phyloP scores from a whole-genome alignment of 768 basidiomycete species.

The Trametes cingulata region DNA sequence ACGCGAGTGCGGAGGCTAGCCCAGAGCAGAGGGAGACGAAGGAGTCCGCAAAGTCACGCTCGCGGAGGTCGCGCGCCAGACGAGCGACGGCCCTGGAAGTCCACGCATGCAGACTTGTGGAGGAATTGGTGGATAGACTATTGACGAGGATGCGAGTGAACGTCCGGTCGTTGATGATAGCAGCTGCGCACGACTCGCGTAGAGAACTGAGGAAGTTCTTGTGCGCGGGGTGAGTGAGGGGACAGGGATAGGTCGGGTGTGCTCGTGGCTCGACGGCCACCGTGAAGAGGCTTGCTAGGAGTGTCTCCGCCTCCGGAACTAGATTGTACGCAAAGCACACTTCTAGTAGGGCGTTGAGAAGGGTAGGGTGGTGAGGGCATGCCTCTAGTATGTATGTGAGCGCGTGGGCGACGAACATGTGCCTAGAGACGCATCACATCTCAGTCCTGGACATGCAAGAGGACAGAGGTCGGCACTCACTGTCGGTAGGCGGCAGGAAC shows the following conservation, averaged over 20 bases:
- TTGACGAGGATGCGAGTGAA: conserved; percentile 38
- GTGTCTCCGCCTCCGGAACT: conserved; percentile 41
- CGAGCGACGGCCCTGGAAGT: conserved; percentile 43
- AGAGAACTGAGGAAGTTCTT: conserved; percentile 49
- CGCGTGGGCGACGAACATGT: conserved; percentile 53
- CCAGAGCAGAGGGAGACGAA: conserved; percentile 35
- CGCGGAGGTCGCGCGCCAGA: conserved; percentile 36
- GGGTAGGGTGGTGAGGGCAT: conserved; percentile 49
- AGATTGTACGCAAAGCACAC: conserved; percentile 48
- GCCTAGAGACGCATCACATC: conserved; percentile 33
- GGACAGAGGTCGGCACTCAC: conserved; percentile 34
- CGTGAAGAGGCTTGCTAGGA: conserved; percentile 45
- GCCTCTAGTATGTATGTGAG: conserved; percentile 46
- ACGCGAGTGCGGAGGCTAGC: conserved; percentile 24
- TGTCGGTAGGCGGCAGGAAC: conserved; percentile 54
- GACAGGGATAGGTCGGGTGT: conserved; percentile 15
- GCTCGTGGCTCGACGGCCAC: conserved; percentile 37
- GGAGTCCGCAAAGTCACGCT: conserved; percentile 32
- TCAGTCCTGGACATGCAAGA: not conserved
- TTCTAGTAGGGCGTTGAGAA: conserved; percentile 52
- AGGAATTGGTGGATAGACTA: conserved; percentile 28
- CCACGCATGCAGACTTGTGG: conserved; percentile 36
- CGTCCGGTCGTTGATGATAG: conserved; percentile 28
- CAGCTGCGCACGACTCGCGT: conserved; percentile 39
- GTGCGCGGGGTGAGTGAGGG: conserved; percentile 46